Evolutionary conservation across 192 early-diverging fungal species (phyloP), one percentile per base, ranked within the genome.

Genomic region (Coemansia guatemalensis): DNA sequence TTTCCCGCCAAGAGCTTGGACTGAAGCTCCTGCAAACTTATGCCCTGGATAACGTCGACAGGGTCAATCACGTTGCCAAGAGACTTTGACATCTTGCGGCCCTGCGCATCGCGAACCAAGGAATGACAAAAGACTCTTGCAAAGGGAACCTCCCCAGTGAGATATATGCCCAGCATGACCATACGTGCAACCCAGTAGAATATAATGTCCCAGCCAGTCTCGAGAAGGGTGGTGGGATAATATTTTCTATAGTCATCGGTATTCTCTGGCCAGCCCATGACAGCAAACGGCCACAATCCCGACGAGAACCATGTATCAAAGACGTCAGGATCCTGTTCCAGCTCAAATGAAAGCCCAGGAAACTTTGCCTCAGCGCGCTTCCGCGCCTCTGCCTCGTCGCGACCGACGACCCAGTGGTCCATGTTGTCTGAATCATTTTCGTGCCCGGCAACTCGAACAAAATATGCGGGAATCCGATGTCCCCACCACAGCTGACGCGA

Each of bases 401-500:
- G 86, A 26, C 91, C 97, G 58, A 87, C 87, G 29, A 99, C 93
- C 95, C 97, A 99, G 85, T 81, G 85, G 21, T 85, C 69, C 23
- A 78, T 82, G 56, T 93, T 89, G 53, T 81, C 71, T 11, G 70
- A 24, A 47, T 88, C 81, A 44, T 65, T 56, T 14, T 58, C 65
- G 63, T 82, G 81, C n/a, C 86, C 88, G 33, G 84, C 85, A 50
- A 98, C 84, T n/a, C 81, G 82, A 68, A 98, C 88, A 74, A 92
- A 95, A 83, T 97, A 99, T 4, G 93, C 95, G 23, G 97, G 97
- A 22, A 97, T 83, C 65, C 92, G 89, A 66, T 97, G 95, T 58
- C 97, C 97, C 97, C 97, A 99, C 97, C 97, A 99, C 52, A 99
- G 85, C 81, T 99, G 97, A 60, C 97, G 90, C 11, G 95, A 98